Evolutionary conservation across 306 rosid genomes (phyloP).

Genomic region (Vachellia pachyceras): DNA sequence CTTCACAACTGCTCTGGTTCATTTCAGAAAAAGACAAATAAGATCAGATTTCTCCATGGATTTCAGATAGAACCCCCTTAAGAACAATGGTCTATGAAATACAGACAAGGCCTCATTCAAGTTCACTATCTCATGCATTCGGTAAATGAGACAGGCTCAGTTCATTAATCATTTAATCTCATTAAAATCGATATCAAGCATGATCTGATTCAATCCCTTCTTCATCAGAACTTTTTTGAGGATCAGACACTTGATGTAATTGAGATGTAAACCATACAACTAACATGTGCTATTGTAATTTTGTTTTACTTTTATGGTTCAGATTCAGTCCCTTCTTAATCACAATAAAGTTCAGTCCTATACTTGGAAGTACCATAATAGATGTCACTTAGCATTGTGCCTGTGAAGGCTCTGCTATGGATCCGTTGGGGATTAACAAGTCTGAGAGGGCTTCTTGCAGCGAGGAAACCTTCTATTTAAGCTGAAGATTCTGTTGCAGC

Average conservation of each 20-base stretch:
- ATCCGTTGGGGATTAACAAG: constrained; percentile 26
- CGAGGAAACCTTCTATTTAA: constrained; percentile 47
- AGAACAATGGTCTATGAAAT: background rate
- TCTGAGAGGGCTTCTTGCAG: constrained; percentile 44
- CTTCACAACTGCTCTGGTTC: background rate
- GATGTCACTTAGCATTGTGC: constrained; percentile 18
- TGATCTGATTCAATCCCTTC: too few relatives aligned
- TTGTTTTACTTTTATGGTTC: background rate
- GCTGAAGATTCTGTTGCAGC: constrained; percentile 46
- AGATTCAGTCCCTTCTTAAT: background rate
- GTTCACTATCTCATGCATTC: too few relatives aligned
- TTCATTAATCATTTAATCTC: too few relatives aligned
- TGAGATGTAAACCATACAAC: background rate
- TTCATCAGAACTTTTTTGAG: background rate
- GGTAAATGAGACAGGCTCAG: too few relatives aligned
- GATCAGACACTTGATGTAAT: background rate
- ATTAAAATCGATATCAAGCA: background rate
- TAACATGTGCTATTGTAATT: background rate
- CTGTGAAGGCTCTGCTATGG: constrained; percentile 38
- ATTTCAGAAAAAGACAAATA: background rate
- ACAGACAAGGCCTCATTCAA: background rate
- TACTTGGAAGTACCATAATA: background rate
- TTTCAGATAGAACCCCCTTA: background rate
- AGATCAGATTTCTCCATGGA: background rate
- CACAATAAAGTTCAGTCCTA: background rate